Evolutionary conservation across 192 early-diverging fungal genomes (phyloP).

Genomic region (Cladochytrium replicatum): DNA sequence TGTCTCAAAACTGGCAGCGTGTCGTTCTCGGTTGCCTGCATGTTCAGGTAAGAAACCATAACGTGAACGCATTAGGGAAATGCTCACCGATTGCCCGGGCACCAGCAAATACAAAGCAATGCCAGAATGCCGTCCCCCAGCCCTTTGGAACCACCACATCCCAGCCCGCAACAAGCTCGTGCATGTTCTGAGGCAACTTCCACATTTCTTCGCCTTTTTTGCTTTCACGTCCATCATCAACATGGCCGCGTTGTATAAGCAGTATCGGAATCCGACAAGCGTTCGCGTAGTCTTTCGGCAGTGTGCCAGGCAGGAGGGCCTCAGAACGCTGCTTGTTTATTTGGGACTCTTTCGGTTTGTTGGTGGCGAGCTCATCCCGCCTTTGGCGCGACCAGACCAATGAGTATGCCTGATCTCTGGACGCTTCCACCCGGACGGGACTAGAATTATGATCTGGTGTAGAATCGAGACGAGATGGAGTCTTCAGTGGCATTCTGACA

Average conservation of each 20-base stretch:
- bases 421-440: too few species aligned
- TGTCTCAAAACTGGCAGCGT: constrained; percentile 65
- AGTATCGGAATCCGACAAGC: constrained; percentile 72
- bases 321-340: too few species aligned
- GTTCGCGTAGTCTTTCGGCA: constrained; percentile 32
- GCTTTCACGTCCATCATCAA: constrained; percentile 6
- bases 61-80: background rate
- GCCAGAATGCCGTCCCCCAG: constrained; percentile 83
- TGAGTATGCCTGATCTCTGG: too few species aligned
- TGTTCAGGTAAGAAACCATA: background rate
- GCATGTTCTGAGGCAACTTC: constrained; percentile 33
- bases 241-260: constrained; percentile 67
- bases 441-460: too few species aligned
- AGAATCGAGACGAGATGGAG: too few species aligned
- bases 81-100: constrained; percentile 42
- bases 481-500: too few species aligned
- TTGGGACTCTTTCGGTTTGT: too few species aligned
- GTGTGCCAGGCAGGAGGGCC: constrained; percentile 63
- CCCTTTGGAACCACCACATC: constrained; percentile 61
- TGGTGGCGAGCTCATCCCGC: too few species aligned
- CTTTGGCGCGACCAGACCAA: too few species aligned
- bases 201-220: background rate
- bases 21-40: constrained; percentile 58
- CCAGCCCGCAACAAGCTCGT: constrained; percentile 58
- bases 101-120: constrained; percentile 78